These are phyloP conservation scores for Trapa bicornis DNA, from an alignment of 345 rosid genomes.

Conservation along the genomic window DNA sequence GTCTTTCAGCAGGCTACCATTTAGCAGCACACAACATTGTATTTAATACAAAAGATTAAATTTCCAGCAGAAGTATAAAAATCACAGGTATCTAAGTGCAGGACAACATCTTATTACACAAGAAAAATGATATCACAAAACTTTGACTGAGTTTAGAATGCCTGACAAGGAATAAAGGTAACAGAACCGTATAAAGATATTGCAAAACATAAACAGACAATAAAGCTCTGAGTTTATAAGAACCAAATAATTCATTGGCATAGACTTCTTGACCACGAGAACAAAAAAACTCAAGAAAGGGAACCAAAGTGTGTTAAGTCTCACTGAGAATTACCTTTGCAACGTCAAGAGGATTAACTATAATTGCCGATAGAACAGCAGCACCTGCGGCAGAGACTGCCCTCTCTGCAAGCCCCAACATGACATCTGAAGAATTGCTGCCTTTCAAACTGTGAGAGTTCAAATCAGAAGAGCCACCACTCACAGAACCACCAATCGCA, in stretches of 20 bases:
- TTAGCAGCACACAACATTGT: not conserved
- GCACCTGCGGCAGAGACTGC: constrained; percentile 92
- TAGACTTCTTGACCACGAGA: not conserved
- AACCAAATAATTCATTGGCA: not conserved
- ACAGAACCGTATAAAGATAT: too few species aligned
- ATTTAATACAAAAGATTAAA: not conserved
- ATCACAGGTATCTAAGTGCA: not conserved
- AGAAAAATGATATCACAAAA: too few species aligned
- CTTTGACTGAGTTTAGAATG: too few species aligned
- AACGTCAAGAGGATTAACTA: constrained; percentile 89
- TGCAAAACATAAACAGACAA: not conserved
- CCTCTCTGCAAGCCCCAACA: constrained; percentile 56
- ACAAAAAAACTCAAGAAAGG: not conserved
- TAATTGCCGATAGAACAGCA: constrained; percentile 67
- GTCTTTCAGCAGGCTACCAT: not conserved
- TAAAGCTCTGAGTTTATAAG: not conserved
- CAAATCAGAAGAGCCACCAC: constrained; percentile 11
- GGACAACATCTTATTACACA: too few species aligned
- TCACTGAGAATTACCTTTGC: constrained; percentile 40
- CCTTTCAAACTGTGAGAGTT: constrained; percentile 8
- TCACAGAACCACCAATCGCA: constrained; percentile 13
- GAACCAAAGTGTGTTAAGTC: too few species aligned
- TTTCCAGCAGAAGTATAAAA: not conserved
- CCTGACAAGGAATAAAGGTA: too few species aligned
- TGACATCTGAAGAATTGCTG: constrained; percentile 18